Percentiles rank a stretch among this genome's conserved stretches.
phyloP scores from a whole-genome alignment of 169 alveolate genomes.

The Miamiensis avidus region DNA sequence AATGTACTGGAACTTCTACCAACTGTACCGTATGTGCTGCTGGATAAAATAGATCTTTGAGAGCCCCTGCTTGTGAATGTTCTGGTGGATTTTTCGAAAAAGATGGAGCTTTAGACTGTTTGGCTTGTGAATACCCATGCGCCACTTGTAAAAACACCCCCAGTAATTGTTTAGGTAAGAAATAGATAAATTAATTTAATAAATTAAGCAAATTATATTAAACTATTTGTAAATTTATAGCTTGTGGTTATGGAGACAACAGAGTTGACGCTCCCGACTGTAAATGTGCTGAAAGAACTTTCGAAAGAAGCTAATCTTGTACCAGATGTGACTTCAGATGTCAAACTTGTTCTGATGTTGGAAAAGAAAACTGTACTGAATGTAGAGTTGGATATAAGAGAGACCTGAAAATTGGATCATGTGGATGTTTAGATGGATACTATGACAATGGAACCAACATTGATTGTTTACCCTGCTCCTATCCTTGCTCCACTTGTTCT shows the following conservation, averaged over 20 bases:
- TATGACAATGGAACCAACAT: not conserved
- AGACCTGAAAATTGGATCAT: not conserved
- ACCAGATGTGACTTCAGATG: too few species aligned
- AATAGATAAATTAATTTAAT: too few species aligned
- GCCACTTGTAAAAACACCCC: not conserved
- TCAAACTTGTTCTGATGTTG: too few species aligned
- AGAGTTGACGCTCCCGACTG: too few species aligned
- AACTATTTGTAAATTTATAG: too few species aligned
- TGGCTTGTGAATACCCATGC: not conserved
- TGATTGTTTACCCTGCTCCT: not conserved
- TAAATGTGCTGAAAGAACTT: too few species aligned
- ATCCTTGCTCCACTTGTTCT: not conserved
- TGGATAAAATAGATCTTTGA: not conserved
- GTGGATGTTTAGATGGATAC: not conserved
- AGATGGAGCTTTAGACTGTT: not conserved
- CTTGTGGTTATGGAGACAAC: too few species aligned
- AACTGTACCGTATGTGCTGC: not conserved
- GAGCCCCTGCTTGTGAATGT: not conserved
- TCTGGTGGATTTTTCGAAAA: not conserved
- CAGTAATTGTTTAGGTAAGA: not conserved
- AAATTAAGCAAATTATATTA: too few species aligned
- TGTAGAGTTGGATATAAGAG: too few species aligned
- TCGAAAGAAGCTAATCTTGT: too few species aligned
- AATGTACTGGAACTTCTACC: too few species aligned
- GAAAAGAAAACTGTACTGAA: too few species aligned